Evolutionary conservation across 2,329 filamentous ascomycete genomes (phyloP), one percentile per base, ranked within the genome.

Genomic region (Paraphaeosphaeria minitans): DNA sequence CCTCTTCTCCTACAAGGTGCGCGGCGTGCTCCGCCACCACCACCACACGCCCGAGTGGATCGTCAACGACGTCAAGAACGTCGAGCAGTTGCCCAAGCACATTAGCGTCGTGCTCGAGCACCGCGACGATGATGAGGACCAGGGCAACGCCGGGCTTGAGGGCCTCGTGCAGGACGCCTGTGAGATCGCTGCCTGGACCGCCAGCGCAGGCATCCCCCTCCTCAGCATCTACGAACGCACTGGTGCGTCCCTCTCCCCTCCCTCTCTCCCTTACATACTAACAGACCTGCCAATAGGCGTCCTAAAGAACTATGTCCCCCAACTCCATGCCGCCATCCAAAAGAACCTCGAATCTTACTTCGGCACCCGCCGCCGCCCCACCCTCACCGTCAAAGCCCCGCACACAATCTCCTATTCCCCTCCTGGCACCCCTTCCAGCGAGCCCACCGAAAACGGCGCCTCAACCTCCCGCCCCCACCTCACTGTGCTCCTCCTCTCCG

Each of bases 21-120:
- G 92, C 54, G 91, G 92, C 10, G 85, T 98, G 61, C 83, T 96
- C 55, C 93, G 94, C 76, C 95, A 99, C 80, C 96, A 99, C 79
- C 95, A 99, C 77, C 91, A 92, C 53, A 96, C 94, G 0, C 95
- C 95, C 8, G 92, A 96, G 74, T 87, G 97, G 73, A 97, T 99
- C 67, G 88, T 89, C 71, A 89, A 90, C 70, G 95, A 99, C 79
- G 89, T 98, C 27, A 87, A 87, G 75, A 83, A 84, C 10, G 78
- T 99, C 57, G 84, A 82, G 58, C 87, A 89, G 68, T 78, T 96
- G 60, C 95, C 95, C 2, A 86, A 90, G 65, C 95, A 99, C 73
- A 77, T 99, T 52, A 97, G 93, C 72, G 89, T 96, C 12, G 89
- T 98, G 55, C 79, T 99, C 58, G 89, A 89, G 58, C 81, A 91